Evolutionary conservation across 805 yeast genomes (phyloP), one percentile per base, ranked within the genome.

Genomic region (Pichia pseudocactophila): DNA sequence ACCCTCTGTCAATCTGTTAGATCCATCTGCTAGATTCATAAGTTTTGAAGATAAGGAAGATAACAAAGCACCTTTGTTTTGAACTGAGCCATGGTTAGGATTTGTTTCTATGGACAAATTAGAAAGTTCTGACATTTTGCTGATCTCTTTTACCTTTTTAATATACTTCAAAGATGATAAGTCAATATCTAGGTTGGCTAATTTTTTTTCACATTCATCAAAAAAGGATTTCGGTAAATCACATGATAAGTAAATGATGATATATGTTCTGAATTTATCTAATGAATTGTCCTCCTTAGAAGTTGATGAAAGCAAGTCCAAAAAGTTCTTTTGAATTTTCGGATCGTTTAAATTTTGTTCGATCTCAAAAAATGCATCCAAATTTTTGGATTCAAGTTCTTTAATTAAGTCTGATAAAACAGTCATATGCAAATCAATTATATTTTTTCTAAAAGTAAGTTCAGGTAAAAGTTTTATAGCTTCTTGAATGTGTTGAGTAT

Each of bases 361-460:
- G 47, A 92, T 78, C 64, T 92, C 97, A 61, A 90, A 92, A 52
- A 89, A 83, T 43, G 88, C 78, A 55, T 94, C 98, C 51, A 92
- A 70, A 15, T 81, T 80, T 50, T 90, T 82, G n/a, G 82, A 79
- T 54, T 90, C 92, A 46, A 92, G 70, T 50, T 88, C 87, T 56
- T 80, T 78, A 46, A 92, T 73, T 40, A 92, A 67, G 16, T 88
- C 76, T 9, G 96, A 85, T 48, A 94, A 76, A 20, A 92, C 89
- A 55, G 86, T 88, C 96, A 92, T 90, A 64, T 92, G 99, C 80
- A 86, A 84, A 65, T 92, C 99, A 52, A 92, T 81, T 27, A 87
- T 78, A 41, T 78, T 71, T 61, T 92, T 92, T 53, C 95, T 76
- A 7, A 87, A 84, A 0, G 97, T 86, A 47, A 92, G 69, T 60